These are phyloP conservation scores for Hylodesmum podocarpum DNA, from an alignment of 306 rosid genomes.

Conservation along the genomic window DNA sequence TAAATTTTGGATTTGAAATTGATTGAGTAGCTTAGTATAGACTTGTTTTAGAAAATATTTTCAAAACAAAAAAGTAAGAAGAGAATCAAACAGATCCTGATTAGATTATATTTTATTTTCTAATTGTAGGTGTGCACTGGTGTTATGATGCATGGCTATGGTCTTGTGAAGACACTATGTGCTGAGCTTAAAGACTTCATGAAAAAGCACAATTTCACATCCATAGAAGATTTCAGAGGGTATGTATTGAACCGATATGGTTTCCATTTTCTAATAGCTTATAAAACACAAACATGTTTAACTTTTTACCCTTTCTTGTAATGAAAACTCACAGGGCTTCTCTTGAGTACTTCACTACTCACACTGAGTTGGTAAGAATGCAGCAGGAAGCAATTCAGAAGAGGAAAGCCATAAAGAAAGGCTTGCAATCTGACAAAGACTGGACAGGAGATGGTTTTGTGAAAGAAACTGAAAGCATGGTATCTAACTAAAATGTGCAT, in stretches of 20 bases:
- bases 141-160: constrained; percentile 98
- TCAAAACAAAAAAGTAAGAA: too few relatives aligned
- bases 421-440: constrained; percentile 87
- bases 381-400: constrained; percentile 83
- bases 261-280: constrained; percentile 2
- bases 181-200: constrained; percentile 84
- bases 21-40: too few relatives aligned
- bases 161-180: constrained; percentile 85
- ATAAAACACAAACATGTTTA: neutral
- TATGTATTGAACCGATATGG: constrained; percentile 26
- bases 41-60: too few relatives aligned
- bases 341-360: constrained; percentile 84
- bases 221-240: constrained; percentile 98
- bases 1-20: too few relatives aligned
- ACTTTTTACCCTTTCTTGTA: neutral
- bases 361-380: constrained; percentile 81
- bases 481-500: constrained; percentile 59
- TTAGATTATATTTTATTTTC: neutral
- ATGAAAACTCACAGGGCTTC: constrained; percentile 58
- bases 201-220: constrained; percentile 76
- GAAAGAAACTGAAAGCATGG: constrained; percentile 93
- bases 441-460: constrained; percentile 99
- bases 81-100: too few relatives aligned
- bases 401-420: constrained; percentile 80
- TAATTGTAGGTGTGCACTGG: constrained; percentile 86